Evolutionary conservation across 805 yeast species (phyloP).

Genomic region (Metschnikowia vanudenii): DNA sequence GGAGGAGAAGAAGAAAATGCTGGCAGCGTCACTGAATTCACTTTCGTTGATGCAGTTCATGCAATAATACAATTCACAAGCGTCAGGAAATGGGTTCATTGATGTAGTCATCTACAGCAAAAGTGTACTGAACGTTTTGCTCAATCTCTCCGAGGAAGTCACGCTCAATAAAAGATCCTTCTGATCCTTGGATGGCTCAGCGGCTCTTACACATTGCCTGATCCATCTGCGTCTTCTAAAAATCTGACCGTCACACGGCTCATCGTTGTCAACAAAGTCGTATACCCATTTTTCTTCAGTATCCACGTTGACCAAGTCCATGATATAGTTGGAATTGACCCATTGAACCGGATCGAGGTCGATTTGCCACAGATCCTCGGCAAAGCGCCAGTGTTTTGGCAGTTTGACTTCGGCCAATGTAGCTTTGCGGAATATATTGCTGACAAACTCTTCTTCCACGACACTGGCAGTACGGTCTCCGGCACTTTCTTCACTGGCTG

Average conservation of each 20-base stretch:
- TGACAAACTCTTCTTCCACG: not conserved
- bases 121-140: slow-evolving; percentile 15
- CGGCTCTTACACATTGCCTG: slow-evolving; percentile 35
- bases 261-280: slow-evolving; percentile 40
- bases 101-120: slow-evolving; percentile 8
- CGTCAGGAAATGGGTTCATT: no score
- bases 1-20: slow-evolving; percentile 39
- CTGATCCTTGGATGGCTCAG: slow-evolving; percentile 3
- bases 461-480: not conserved
- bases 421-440: slow-evolving; percentile 11
- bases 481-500: slow-evolving; percentile 1
- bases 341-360: slow-evolving; percentile 65
- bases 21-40: slow-evolving; percentile 25
- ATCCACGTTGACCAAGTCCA: slow-evolving; percentile 59
- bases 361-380: slow-evolving; percentile 54
- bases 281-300: slow-evolving; percentile 85
- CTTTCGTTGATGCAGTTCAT: slow-evolving; percentile 52
- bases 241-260: slow-evolving; percentile 31
- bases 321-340: slow-evolving; percentile 53
- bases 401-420: slow-evolving; percentile 46
- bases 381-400: slow-evolving; percentile 60
- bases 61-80: slow-evolving; percentile 15
- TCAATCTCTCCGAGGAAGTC: slow-evolving; percentile 13
- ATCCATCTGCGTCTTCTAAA: slow-evolving; percentile 69
- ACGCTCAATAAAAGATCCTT: slow-evolving; percentile 3